Evolutionary conservation across 1,284 basidiomycete genomes (phyloP).

Genomic region (Coriolopsis trogii): DNA sequence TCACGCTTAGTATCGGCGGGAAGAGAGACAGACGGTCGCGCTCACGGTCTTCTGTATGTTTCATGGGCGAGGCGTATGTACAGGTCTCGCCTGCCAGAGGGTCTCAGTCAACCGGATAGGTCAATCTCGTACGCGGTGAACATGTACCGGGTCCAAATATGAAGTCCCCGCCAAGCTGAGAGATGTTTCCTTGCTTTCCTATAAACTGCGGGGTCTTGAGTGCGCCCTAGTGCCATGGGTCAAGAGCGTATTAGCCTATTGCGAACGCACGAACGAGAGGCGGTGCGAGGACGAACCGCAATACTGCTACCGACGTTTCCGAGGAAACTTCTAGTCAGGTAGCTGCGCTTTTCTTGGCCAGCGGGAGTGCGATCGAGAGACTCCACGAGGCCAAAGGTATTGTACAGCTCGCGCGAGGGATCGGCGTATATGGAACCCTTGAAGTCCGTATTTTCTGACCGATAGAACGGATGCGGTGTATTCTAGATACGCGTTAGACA

Average conservation of each 20-base stretch:
- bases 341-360: slow-evolving; percentile 49
- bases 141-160: slow-evolving; percentile 55
- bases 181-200: slow-evolving; percentile 61
- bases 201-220: slow-evolving; percentile 49
- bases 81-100: slow-evolving; percentile 37
- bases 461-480: not conserved
- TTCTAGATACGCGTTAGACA: not conserved
- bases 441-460: slow-evolving; percentile 51
- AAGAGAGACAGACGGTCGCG: no score
- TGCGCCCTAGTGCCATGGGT: slow-evolving; percentile 43
- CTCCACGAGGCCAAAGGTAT: slow-evolving; percentile 53
- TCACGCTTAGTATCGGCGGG: no score
- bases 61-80: slow-evolving; percentile 56
- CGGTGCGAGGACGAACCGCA: slow-evolving; percentile 41
- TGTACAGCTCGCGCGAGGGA: slow-evolving; percentile 55
- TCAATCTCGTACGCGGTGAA: not conserved
- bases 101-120: not conserved
- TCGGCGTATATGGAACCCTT: slow-evolving; percentile 59
- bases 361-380: slow-evolving; percentile 46
- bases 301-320: slow-evolving; percentile 45
- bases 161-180: slow-evolving; percentile 67
- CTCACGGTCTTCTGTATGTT: slow-evolving; percentile 65
- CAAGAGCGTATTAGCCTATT: not conserved
- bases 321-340: slow-evolving; percentile 40
- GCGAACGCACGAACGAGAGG: not conserved